phyloP scores from a whole-genome alignment of 225 moss, liverwort and hornwort species.

The Rhytidiadelphus loreus region DNA sequence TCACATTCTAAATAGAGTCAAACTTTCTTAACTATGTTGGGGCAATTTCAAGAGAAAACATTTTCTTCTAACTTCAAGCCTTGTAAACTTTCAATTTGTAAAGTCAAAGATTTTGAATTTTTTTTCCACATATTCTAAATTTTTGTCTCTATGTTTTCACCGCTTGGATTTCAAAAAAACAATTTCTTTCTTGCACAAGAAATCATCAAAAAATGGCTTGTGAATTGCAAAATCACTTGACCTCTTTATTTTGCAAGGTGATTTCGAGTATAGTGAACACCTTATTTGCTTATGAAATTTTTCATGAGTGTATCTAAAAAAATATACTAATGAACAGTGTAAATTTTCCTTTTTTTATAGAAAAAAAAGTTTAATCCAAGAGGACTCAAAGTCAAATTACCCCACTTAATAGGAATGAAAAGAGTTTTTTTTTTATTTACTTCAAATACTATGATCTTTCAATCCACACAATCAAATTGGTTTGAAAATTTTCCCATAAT shows the following conservation, averaged over 20 bases:
- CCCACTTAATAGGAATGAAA: neutral
- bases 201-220: too few relatives aligned
- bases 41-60: neutral
- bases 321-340: neutral
- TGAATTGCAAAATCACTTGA: neutral
- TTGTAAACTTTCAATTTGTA: too few relatives aligned
- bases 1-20: neutral
- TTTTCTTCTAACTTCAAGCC: neutral
- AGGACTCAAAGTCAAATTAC: rapidly evolving
- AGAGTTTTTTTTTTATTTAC: too few relatives aligned
- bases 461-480: neutral
- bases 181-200: too few relatives aligned
- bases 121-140: too few relatives aligned
- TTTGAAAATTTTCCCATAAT: too few relatives aligned
- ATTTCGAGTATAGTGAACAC: rapidly evolving
- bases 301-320: neutral
- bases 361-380: neutral
- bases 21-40: neutral
- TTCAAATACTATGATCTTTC: neutral
- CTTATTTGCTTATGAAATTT: neutral
- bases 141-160: too few relatives aligned
- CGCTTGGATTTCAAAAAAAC: too few relatives aligned
- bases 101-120: too few relatives aligned
- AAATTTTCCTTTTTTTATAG: neutral
- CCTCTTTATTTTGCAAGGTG: neutral